Conservation (phyloP, 1,284 basidiomycete genomes). For the Naganishia cerealis region DNA sequence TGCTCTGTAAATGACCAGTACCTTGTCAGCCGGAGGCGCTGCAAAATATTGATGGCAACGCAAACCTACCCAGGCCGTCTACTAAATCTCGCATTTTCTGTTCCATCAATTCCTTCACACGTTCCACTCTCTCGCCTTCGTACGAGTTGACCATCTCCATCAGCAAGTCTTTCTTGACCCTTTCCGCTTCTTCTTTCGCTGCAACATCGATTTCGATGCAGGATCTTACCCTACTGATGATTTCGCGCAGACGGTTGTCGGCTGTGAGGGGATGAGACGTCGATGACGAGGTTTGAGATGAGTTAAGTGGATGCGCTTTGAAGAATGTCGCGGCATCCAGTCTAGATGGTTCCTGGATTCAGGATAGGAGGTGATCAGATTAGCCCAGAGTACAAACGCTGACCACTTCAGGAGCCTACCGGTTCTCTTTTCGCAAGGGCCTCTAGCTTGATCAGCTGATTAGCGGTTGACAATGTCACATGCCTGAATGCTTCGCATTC, state of each 20-base stretch:
- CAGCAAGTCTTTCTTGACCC: constrained; percentile 19
- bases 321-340: constrained; percentile 31
- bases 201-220: constrained; percentile 29
- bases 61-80: constrained; percentile 17
- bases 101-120: constrained; percentile 24
- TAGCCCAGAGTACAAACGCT: background rate
- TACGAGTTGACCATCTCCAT: constrained; percentile 26
- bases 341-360: constrained; percentile 24
- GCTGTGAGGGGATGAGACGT: constrained; percentile 51
- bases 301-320: constrained; percentile 31
- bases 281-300: constrained; percentile 43
- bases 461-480: constrained; percentile 68
- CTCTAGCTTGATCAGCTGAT: constrained; percentile 64
- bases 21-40: background rate
- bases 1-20: background rate
- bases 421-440: constrained; percentile 43
- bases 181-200: constrained; percentile 30
- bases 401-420: constrained; percentile 36
- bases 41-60: background rate
- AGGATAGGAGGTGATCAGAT: background rate
- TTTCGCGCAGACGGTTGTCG: constrained; percentile 40
- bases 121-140: constrained; percentile 30
- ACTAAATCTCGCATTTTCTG: constrained; percentile 25
- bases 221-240: constrained; percentile 20
- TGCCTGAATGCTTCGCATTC: constrained; percentile 70